Evolutionary conservation across 495 filamentous ascomycete genomes (phyloP).

Genomic region (Aspergillus kassunensis): DNA sequence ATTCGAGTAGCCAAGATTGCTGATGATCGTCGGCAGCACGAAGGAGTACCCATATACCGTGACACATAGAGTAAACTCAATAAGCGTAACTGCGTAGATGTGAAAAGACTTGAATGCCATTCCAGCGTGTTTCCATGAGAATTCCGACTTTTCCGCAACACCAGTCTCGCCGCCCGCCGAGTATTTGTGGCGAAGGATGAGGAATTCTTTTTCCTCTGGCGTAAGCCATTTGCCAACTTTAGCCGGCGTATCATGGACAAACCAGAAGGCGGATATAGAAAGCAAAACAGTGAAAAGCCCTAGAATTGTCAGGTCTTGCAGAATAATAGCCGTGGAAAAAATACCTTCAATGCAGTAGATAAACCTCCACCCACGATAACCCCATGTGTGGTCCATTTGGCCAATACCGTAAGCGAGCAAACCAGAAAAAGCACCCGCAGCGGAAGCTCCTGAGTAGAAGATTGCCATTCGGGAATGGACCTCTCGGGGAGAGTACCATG

Average conservation of each 20-base stretch:
- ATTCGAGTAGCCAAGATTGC: neutral
- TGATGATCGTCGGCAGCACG: neutral
- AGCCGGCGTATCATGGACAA: conserved; percentile 67
- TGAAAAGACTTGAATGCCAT: neutral
- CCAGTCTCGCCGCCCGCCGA: neutral
- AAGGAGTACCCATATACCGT: neutral
- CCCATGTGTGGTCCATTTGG: conserved; percentile 58
- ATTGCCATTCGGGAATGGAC: conserved; percentile 82
- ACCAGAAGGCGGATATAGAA: conserved; percentile 68
- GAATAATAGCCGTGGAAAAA: neutral
- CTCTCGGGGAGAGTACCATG: conserved; percentile 83
- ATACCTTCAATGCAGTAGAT: conserved; percentile 64
- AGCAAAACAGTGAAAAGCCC: conserved; percentile 59
- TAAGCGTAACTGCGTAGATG: neutral
- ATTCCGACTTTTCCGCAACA: neutral
- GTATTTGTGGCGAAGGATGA: conserved; percentile 27
- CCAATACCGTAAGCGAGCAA: conserved; percentile 77
- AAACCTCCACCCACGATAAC: conserved; percentile 84
- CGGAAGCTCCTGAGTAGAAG: conserved; percentile 76
- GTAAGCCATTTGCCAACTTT: conserved; percentile 53
- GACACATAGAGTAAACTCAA: neutral
- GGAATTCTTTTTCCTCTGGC: conserved; percentile 67
- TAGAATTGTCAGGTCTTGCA: neutral
- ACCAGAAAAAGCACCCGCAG: conserved; percentile 82
- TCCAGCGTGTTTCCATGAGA: neutral